Evolutionary conservation across 2,329 filamentous ascomycete genomes (phyloP).

Genomic region (Fusarium cyanostomum): DNA sequence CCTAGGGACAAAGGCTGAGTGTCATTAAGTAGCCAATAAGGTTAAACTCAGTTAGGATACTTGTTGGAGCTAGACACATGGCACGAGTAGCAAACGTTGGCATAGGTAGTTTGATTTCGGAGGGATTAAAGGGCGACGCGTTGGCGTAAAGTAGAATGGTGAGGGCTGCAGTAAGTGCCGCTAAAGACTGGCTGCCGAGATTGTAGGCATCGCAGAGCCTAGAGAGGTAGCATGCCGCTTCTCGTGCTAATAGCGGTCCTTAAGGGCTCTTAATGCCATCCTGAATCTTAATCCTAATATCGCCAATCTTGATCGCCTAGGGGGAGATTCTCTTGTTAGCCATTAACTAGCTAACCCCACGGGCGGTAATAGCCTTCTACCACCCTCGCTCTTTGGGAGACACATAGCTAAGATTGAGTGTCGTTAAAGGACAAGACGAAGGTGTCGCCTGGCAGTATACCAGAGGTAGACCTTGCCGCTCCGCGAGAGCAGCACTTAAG

Average conservation of each 20-base stretch:
- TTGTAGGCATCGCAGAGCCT: constrained; percentile 14
- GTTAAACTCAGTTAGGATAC: constrained; percentile 1
- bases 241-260: too few relatives aligned
- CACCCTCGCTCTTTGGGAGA: background rate
- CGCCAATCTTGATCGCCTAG: too few relatives aligned
- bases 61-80: background rate
- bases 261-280: too few relatives aligned
- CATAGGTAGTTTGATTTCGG: background rate
- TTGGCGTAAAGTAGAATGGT: constrained; percentile 10
- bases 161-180: constrained; percentile 10
- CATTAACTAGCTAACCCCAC: background rate
- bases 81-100: background rate
- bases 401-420: background rate
- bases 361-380: background rate
- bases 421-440: background rate
- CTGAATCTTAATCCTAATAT: too few relatives aligned
- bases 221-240: constrained; percentile 7
- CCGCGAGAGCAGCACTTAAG: background rate
- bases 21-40: constrained; percentile 2
- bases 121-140: background rate
- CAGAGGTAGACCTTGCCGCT: background rate
- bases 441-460: background rate
- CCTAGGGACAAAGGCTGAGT: constrained; percentile 1
- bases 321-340: background rate
- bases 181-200: constrained; percentile 4